These are phyloP conservation scores for Uncinocarpus reesii DNA, from an alignment of 2,329 filamentous ascomycete species.

Conservation along the genomic window DNA sequence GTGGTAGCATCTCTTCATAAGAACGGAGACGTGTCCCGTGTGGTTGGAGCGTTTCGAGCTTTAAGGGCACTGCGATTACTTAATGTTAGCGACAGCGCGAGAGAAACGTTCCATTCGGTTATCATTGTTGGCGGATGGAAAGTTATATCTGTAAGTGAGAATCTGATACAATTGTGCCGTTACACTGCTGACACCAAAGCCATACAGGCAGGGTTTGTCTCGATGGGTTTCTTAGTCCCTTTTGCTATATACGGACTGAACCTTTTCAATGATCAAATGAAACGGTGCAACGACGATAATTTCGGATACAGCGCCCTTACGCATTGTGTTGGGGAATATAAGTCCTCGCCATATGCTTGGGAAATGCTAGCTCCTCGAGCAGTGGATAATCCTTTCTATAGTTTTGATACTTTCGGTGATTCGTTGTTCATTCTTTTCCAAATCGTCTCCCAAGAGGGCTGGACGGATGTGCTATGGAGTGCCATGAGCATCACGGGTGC, in stretches of 20 bases:
- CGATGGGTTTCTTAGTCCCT: constrained; percentile 82
- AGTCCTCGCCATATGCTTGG: constrained; percentile 71
- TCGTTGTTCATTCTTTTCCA: constrained; percentile 95
- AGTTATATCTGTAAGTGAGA: constrained; percentile 64
- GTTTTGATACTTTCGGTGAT: constrained; percentile 90
- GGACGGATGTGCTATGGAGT: constrained; percentile 83
- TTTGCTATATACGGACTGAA: constrained; percentile 96
- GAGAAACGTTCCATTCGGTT: constrained; percentile 92
- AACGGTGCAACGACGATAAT: constrained; percentile 64
- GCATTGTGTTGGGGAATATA: constrained; percentile 77
- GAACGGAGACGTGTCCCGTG: constrained; percentile 74
- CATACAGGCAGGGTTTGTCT: constrained; percentile 69
- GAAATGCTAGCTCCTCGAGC: constrained; percentile 70
- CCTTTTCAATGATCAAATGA: constrained; percentile 74
- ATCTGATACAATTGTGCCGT: background rate
- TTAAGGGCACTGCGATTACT: constrained; percentile 80
- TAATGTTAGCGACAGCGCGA: constrained; percentile 90
- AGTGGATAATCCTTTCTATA: constrained; percentile 71
- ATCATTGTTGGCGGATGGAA: constrained; percentile 94
- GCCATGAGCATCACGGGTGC: constrained; percentile 70
- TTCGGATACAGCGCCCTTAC: constrained; percentile 49
- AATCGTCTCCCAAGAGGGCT: constrained; percentile 97
- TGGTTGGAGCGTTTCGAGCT: constrained; percentile 94
- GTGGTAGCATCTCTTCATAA: constrained; percentile 72
- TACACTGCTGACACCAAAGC: background rate